Evolutionary conservation across 371 early-diverging fungal genomes (phyloP).

Genomic region (Mortierella sp.): DNA sequence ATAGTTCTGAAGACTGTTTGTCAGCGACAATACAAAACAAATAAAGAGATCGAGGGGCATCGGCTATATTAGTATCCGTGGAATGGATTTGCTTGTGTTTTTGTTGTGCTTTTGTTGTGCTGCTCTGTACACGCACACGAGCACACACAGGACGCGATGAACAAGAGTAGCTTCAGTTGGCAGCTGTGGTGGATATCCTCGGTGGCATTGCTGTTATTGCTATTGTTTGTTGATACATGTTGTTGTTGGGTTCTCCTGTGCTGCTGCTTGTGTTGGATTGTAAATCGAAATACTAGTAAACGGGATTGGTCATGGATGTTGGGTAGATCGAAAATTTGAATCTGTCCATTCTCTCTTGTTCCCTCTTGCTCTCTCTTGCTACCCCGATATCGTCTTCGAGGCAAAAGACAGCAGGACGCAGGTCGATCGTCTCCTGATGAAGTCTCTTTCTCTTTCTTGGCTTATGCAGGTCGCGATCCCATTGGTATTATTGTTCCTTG

Average conservation of each 20-base stretch:
- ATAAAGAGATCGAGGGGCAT: slow-evolving; percentile 11
- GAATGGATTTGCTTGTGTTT: slow-evolving; percentile 5
- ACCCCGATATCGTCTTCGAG: neutral
- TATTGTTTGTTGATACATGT: neutral
- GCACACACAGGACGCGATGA: neutral
- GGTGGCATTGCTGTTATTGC: neutral
- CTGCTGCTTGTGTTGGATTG: neutral
- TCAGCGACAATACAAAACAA: slow-evolving; percentile 6
- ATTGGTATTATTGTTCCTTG: neutral
- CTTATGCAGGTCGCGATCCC: neutral
- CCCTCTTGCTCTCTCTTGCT: neutral
- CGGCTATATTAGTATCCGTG: slow-evolving; percentile 13
- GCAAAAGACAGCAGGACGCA: neutral
- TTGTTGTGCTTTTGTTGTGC: neutral
- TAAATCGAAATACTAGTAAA: neutral
- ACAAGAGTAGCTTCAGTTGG: neutral
- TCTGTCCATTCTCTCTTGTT: neutral
- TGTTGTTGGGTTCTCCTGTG: slow-evolving; percentile 3
- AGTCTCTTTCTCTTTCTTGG: neutral
- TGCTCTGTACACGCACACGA: neutral
- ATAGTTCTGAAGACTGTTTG: slow-evolving; percentile 80
- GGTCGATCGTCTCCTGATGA: neutral
- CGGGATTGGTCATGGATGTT: slow-evolving; percentile 7
- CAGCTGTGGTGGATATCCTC: neutral
- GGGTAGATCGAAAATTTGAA: slow-evolving; percentile 3